phyloP scores from a whole-genome alignment of 352 stramenopile species.

The Peronospora belbahrii region DNA sequence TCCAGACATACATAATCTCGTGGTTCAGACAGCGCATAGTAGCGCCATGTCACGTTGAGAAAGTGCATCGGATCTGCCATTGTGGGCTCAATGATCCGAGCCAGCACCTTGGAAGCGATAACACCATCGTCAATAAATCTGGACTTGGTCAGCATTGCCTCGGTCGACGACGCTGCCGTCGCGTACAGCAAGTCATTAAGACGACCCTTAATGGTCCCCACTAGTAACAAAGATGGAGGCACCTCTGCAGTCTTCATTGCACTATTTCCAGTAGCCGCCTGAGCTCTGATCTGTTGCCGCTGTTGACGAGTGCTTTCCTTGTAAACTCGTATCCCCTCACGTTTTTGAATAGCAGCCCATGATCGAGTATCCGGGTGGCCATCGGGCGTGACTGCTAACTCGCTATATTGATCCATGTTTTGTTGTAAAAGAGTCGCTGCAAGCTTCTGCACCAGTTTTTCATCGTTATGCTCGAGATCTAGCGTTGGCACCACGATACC shows the following conservation, averaged over 20 bases:
- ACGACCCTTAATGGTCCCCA: slow-evolving; percentile 33
- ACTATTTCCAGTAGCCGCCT: slow-evolving; percentile 17
- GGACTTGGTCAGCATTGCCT: slow-evolving; percentile 28
- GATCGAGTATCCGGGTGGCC: slow-evolving; percentile 27
- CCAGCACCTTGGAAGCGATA: slow-evolving; percentile 24
- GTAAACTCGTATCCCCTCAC: slow-evolving; percentile 25
- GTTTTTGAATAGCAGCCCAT: slow-evolving; percentile 26
- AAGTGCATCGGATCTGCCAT: slow-evolving; percentile 33
- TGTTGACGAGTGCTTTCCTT: slow-evolving; percentile 28
- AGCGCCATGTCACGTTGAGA: slow-evolving; percentile 32
- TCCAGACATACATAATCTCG: slow-evolving; percentile 34
- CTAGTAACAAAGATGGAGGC: slow-evolving; percentile 22
- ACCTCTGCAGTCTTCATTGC: slow-evolving; percentile 7
- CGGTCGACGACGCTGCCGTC: slow-evolving; percentile 26
- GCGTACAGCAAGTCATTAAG: slow-evolving; percentile 47
- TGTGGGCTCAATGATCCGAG: slow-evolving; percentile 24
- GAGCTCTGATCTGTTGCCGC: slow-evolving; percentile 14
- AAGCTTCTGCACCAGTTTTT: slow-evolving; percentile 27
- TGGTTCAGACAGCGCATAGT: slow-evolving; percentile 26
- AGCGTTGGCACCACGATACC: slow-evolving; percentile 23
- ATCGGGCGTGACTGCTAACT: slow-evolving; percentile 20
- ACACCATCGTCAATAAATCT: slow-evolving; percentile 29
- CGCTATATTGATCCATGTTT: slow-evolving; percentile 24
- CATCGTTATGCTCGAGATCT: slow-evolving; percentile 21
- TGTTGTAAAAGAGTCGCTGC: slow-evolving; percentile 20